These are phyloP conservation scores for Thielaviopsis euricoi DNA, from an alignment of 2,329 filamentous ascomycete species.

Conservation along the genomic window DNA sequence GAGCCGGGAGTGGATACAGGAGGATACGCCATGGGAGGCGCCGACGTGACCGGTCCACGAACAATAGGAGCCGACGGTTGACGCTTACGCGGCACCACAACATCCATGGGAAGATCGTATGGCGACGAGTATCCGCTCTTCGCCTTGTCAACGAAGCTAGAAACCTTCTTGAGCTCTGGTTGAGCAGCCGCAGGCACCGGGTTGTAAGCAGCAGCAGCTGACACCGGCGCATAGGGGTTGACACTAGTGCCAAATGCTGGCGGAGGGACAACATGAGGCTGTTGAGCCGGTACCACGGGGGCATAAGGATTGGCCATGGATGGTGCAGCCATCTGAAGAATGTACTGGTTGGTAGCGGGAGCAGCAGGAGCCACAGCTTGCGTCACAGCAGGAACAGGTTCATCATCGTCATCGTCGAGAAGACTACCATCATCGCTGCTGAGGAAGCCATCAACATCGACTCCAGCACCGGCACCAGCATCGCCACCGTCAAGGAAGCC, in stretches of 20 bases:
- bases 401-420: conserved; percentile 50
- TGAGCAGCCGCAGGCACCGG: conserved; percentile 21
- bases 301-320: conserved; percentile 11
- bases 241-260: not conserved
- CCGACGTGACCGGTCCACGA: not conserved
- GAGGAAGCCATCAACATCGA: conserved; percentile 51
- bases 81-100: conserved; percentile 57
- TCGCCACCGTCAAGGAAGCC: conserved; percentile 46
- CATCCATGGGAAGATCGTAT: conserved; percentile 85
- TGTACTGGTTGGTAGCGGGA: not conserved
- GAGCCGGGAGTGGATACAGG: conserved; percentile 20
- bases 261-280: conserved; percentile 11
- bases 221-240: conserved; percentile 12
- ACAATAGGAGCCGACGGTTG: conserved; percentile 28
- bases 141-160: conserved; percentile 80
- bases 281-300: conserved; percentile 13
- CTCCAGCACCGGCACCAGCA: conserved; percentile 21
- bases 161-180: conserved; percentile 38
- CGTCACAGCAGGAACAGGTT: conserved; percentile 19
- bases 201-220: conserved; percentile 20
- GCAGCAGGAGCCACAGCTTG: conserved; percentile 5
- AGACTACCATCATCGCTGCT: conserved; percentile 78
- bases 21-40: conserved; percentile 18
- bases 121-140: conserved; percentile 89
- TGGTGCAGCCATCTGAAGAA: not conserved